Conservation (phyloP, 441 rosid species). For the Populus hybrid region DNA sequence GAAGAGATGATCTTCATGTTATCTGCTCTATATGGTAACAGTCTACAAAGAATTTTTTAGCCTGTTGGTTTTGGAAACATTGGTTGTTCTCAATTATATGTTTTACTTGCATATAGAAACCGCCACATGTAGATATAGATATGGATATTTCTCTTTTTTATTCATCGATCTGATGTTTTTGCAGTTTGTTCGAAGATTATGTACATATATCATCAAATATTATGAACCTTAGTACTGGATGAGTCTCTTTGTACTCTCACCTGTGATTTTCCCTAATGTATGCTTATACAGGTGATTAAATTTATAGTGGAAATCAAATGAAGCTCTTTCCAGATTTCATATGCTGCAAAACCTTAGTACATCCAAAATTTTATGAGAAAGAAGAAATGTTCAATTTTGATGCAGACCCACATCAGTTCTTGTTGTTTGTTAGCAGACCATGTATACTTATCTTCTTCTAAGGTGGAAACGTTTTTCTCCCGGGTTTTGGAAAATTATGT, state of each 20-base stretch:
- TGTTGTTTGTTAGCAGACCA: neutral
- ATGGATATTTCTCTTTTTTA: neutral
- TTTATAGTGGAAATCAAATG: neutral
- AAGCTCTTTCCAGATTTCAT: neutral
- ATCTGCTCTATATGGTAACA: conserved; percentile 32
- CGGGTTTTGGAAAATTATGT: too few species aligned
- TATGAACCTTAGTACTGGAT: neutral
- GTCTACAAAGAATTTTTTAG: conserved; percentile 18
- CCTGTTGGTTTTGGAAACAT: neutral
- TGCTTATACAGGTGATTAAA: neutral
- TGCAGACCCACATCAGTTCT: neutral
- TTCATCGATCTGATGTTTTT: neutral
- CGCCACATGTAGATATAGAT: neutral
- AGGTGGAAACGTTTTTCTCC: neutral
- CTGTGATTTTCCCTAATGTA: neutral
- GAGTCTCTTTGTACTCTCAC: neutral
- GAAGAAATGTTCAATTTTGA: neutral
- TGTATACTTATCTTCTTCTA: neutral
- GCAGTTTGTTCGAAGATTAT: neutral
- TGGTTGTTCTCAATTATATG: neutral
- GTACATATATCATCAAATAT: neutral
- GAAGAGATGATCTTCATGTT: conserved; percentile 38
- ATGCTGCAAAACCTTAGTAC: neutral
- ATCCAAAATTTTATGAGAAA: neutral
- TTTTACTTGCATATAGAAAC: neutral